These are phyloP conservation scores for Aspergillus udagawae DNA, from an alignment of 2,329 filamentous ascomycete species.

Conservation along the genomic window DNA sequence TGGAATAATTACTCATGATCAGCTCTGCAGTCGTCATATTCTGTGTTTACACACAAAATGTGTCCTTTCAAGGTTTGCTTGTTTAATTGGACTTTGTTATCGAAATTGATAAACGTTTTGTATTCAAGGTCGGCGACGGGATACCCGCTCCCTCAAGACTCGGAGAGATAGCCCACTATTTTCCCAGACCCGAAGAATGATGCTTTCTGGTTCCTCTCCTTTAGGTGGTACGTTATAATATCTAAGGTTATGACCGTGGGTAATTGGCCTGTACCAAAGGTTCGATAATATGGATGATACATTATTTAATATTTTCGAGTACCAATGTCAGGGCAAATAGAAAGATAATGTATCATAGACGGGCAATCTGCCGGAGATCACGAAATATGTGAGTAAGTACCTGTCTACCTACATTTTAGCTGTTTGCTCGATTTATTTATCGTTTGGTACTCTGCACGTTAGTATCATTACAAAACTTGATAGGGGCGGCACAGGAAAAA, in stretches of 20 bases:
- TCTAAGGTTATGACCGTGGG: neutral
- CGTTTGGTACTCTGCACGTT: neutral
- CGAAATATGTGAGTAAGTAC: neutral
- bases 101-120: neutral
- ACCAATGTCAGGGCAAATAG: neutral
- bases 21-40: neutral
- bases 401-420: neutral
- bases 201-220: constrained; percentile 5
- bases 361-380: neutral
- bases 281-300: neutral
- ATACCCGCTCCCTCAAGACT: constrained; percentile 9
- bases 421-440: neutral
- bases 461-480: constrained; percentile 2
- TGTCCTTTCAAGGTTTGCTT: neutral
- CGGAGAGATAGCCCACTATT: constrained; percentile 8
- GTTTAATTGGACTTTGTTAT: neutral
- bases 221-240: constrained; percentile 4
- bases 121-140: constrained; percentile 3
- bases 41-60: neutral
- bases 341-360: neutral
- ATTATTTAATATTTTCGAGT: neutral
- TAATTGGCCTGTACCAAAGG: constrained; percentile 1
- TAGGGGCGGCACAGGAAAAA: constrained; percentile 12
- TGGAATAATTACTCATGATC: neutral
- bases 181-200: constrained; percentile 14